Evolutionary conservation across 768 basidiomycete genomes (phyloP), one percentile per base, ranked within the genome.

Genomic region (Tulasnella calospora): DNA sequence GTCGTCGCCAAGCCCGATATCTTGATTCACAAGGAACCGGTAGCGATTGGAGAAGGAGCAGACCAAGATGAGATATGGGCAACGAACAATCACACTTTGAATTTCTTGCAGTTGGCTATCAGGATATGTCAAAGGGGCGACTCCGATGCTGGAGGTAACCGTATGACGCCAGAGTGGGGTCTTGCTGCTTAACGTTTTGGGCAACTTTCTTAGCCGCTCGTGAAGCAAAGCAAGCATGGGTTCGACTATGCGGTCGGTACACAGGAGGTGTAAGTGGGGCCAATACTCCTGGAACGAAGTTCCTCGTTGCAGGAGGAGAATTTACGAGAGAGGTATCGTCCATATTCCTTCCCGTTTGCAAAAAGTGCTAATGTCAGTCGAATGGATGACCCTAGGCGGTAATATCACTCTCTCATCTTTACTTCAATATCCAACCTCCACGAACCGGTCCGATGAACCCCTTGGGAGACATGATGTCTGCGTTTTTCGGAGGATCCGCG

Each of bases 101-200:
- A 98, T 83, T 98, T 97, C 84, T 87, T 92, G 2, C 98, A 99
- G 82, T 89, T 99, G 76, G 94, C 93, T 0, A 89, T 98, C 15
- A 83, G 92, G 74, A 92, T 92, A n/a, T 94, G 94, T 80, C 97
- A 98, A 83, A 70, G 76, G 69, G 76, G 61, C 27, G 69, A 78
- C 41, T 41, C 76, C 9, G 69, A 78, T 17, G 76, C 76, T 78
- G 46, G 38, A 33, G 33, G 76, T 71, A 55, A 27, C 23, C 55
- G 51, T 17, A 21, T 6, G 0, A 12, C 8, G 10, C 75, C 79
- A 61, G 55, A 36, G 21, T n/a, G n/a, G n/a, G n/a, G n/a, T n/a
- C n/a, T n/a, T n/a, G 33, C 40, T 33, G 51, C 41, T 55, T 44
- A 35, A n/a, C n/a, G n/a, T 46, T 6, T 82, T 17, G 92, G 91